Conservation (phyloP, 371 early-diverging fungal species). For the Rhizopus microsporus region DNA sequence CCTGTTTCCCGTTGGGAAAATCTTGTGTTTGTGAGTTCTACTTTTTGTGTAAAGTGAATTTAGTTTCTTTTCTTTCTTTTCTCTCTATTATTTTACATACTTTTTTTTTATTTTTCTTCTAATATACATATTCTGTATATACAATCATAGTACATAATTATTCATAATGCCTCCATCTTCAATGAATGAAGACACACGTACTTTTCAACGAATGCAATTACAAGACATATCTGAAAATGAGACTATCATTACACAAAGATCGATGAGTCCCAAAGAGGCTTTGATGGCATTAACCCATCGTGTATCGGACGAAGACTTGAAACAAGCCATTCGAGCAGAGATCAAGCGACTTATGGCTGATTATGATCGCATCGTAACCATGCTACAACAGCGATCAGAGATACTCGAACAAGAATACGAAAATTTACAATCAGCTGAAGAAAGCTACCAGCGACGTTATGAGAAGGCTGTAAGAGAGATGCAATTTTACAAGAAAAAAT, state of each 20-base stretch:
- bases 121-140: too few relatives aligned
- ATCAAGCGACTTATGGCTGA: constrained; percentile 32
- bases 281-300: constrained; percentile 17
- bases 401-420: constrained; percentile 39
- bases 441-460: constrained; percentile 33
- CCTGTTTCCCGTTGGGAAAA: constrained; percentile 1
- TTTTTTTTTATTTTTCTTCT: not conserved
- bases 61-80: constrained; percentile 2
- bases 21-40: not conserved
- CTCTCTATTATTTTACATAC: not conserved
- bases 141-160: not conserved
- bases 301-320: constrained; percentile 20
- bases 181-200: constrained; percentile 3
- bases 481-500: constrained; percentile 48
- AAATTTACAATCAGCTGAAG: constrained; percentile 20
- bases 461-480: constrained; percentile 54
- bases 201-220: constrained; percentile 16
- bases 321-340: constrained; percentile 30
- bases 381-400: constrained; percentile 39
- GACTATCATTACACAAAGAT: not conserved
- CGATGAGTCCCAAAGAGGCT: constrained; percentile 15
- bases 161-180: not conserved
- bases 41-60: not conserved
- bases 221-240: constrained; percentile 18
- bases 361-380: constrained; percentile 31